Evolutionary conservation across 306 rosid genomes (phyloP).

Genomic region (Potentilla sterilis): DNA sequence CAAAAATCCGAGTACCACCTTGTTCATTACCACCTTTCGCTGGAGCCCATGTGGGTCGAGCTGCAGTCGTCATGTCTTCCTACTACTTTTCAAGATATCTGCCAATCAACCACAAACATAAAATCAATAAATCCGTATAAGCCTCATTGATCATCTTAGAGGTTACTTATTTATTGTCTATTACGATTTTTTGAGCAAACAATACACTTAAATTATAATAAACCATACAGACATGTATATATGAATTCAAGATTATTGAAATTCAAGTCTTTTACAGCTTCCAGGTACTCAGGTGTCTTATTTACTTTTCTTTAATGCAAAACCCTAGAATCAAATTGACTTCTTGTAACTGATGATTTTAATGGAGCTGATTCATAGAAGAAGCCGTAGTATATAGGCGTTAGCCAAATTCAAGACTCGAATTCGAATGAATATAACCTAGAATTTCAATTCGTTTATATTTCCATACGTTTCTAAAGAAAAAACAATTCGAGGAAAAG

Average conservation of each 20-base stretch:
- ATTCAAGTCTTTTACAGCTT: background rate
- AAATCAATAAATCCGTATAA: background rate
- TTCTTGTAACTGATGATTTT: background rate
- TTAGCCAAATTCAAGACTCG: background rate
- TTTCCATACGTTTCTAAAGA: background rate
- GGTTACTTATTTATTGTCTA: background rate
- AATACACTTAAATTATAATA: background rate
- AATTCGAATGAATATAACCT: background rate
- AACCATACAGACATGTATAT: background rate
- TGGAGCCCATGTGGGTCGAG: constrained; percentile 98
- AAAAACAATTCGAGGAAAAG: background rate
- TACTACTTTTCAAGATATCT: background rate
- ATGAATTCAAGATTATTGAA: background rate
- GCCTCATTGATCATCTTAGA: background rate
- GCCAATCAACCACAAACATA: background rate
- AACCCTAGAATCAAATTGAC: background rate
- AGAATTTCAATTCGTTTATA: constrained; percentile 1
- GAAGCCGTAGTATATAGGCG: background rate
- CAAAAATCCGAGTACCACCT: constrained; percentile 93
- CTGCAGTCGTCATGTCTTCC: constrained; percentile 82
- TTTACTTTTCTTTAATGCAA: background rate
- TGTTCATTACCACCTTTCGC: constrained; percentile 98
- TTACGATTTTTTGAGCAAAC: background rate
- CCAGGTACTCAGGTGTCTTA: too few relatives aligned
- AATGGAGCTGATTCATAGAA: background rate